These are phyloP conservation scores for Blastobotrys terrestris DNA, from an alignment of 805 yeast genomes.

Conservation along the genomic window DNA sequence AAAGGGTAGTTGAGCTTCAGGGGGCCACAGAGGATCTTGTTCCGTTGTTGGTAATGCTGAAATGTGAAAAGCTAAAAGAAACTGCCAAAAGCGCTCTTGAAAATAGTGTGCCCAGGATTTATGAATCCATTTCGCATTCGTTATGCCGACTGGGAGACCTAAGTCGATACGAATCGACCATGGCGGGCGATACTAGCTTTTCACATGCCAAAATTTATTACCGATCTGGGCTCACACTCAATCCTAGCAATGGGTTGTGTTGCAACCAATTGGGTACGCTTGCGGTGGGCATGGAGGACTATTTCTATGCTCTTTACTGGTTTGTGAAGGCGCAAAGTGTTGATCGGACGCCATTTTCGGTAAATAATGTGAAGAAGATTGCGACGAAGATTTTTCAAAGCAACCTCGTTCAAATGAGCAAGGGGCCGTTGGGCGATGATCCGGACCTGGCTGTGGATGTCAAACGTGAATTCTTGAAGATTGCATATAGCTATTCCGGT, in stretches of 20 bases:
- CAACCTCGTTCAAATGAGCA: not conserved
- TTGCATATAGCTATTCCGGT: not conserved
- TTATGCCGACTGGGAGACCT: conserved; percentile 14
- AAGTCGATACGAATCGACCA: conserved; percentile 12
- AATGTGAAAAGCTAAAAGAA: conserved; percentile 1
- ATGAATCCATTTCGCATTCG: not conserved
- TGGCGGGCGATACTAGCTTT: conserved; percentile 1
- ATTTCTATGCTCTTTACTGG: conserved; percentile 10
- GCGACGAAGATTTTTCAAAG: not conserved
- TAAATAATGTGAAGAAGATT: conserved; percentile 5
- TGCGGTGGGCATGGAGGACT: not conserved
- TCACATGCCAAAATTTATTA: conserved; percentile 12
- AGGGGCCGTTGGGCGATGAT: not conserved
- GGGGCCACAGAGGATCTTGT: conserved; percentile 4
- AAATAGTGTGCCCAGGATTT: not conserved
- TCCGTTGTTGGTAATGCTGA: conserved; percentile 3
- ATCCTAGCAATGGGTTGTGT: conserved; percentile 7
- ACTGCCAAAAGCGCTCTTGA: not conserved
- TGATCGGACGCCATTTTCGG: conserved; percentile 8
- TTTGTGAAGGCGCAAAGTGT: conserved; percentile 9
- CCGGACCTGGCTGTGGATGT: not conserved
- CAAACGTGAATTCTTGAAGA: not conserved
- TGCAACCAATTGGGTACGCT: conserved; percentile 12
- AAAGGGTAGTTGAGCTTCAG: conserved; percentile 4
- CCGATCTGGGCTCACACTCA: conserved; percentile 5